Percentiles rank a stretch among this genome's conserved stretches.
Evolutionary conservation across 106 monocot genomes (phyloP).

Genomic region (Iris macrosiphon): DNA sequence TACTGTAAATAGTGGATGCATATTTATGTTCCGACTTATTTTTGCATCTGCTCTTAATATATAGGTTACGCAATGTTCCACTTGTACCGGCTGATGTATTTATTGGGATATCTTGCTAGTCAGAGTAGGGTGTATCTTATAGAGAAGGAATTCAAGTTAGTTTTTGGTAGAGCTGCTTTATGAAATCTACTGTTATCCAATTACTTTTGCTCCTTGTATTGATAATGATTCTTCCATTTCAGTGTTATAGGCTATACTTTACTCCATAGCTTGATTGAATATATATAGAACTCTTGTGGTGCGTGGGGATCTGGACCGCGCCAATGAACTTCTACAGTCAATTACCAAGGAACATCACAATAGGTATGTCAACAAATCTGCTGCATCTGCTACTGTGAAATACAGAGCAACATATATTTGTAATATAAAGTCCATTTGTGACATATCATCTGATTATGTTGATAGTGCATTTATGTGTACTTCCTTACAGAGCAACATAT

Average conservation of each 20-base stretch:
- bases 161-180: too few species aligned
- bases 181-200: background rate
- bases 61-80: constrained; percentile 96
- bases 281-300: constrained; percentile 90
- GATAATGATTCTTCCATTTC: constrained; percentile 16
- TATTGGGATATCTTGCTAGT: constrained; percentile 83
- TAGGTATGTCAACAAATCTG: constrained; percentile 58
- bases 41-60: background rate
- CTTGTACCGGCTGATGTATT: constrained; percentile 91
- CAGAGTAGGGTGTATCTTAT: constrained; percentile 93
- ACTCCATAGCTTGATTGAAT: constrained; percentile 90
- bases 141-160: constrained; percentile 96
- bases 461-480: too few species aligned
- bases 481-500: too few species aligned
- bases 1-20: constrained; percentile 40
- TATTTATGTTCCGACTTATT: background rate
- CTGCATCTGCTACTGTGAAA: too few species aligned
- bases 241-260: constrained; percentile 91
- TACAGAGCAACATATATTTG: too few species aligned
- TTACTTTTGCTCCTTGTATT: background rate
- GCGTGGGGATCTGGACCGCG: constrained; percentile 94
- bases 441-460: too few species aligned
- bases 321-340: constrained; percentile 62
- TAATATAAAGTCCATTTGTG: too few species aligned
- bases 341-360: constrained; percentile 86